phyloP scores from a whole-genome alignment of 2,329 filamentous ascomycete species.

The Aspergillus jensenii region DNA sequence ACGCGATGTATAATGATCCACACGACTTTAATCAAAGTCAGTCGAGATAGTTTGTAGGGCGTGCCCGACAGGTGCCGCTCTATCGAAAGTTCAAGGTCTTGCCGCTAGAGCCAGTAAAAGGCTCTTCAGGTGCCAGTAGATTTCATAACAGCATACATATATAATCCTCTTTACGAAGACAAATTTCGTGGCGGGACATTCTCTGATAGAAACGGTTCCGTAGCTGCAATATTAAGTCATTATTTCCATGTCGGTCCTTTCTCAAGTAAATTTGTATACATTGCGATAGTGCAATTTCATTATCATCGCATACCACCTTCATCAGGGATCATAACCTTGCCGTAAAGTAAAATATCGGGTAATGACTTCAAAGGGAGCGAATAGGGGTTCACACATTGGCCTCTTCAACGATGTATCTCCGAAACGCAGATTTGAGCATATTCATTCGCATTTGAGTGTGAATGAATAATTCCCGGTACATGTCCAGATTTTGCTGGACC shows the following conservation, averaged over 20 bases:
- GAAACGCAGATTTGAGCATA: slow-evolving; percentile 58
- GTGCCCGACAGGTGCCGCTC: neutral
- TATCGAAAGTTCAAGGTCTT: neutral
- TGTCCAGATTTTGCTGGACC: slow-evolving; percentile 76
- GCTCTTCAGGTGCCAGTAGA: neutral
- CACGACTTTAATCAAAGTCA: too few relatives aligned
- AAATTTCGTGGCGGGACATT: neutral
- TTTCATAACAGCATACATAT: neutral
- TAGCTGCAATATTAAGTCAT: neutral
- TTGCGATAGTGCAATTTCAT: neutral
- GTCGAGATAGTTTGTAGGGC: neutral
- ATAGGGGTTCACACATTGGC: slow-evolving; percentile 19
- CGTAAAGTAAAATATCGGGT: neutral
- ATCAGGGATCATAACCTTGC: neutral
- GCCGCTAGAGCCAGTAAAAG: neutral
- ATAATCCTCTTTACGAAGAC: neutral
- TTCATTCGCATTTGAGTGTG: slow-evolving; percentile 76
- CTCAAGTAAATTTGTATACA: neutral
- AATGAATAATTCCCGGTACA: slow-evolving; percentile 83
- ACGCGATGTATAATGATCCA: neutral
- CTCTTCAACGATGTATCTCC: slow-evolving; percentile 54
- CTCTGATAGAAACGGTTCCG: neutral
- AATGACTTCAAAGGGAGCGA: neutral
- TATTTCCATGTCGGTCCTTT: neutral
- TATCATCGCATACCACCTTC: neutral